Evolutionary conservation across 2,329 filamentous ascomycete species (phyloP).

Genomic region (Ophiocordyceps unilateralis): DNA sequence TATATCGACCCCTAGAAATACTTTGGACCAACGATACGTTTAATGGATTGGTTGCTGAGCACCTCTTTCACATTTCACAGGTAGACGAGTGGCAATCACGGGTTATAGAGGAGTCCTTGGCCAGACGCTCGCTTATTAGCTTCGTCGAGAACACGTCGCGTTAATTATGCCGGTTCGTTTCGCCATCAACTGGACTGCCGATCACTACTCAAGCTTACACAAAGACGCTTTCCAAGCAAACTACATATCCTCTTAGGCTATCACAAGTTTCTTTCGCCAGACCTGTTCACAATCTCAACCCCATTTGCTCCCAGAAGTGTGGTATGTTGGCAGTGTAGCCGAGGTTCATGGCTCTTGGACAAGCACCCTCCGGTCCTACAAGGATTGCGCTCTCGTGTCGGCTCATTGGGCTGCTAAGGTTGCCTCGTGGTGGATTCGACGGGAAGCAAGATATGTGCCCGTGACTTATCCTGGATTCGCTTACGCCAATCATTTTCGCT

Average conservation of each 20-base stretch:
- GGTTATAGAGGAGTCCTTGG: conserved; percentile 4
- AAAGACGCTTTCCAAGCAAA: conserved; percentile 2
- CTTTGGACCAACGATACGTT: conserved; percentile 6
- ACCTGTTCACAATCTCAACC: background rate
- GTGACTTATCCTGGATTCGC: conserved; percentile 6
- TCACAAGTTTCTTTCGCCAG: conserved; percentile 2
- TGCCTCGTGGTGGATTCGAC: conserved; percentile 5
- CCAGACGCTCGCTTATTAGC: background rate
- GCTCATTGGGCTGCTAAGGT: conserved; percentile 4
- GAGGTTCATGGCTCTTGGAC: conserved; percentile 6
- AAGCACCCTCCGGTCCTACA: conserved; percentile 4
- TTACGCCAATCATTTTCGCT: conserved; percentile 4
- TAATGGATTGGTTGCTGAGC: conserved; percentile 5
- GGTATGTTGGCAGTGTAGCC: conserved; percentile 7
- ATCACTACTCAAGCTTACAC: conserved; percentile 1
- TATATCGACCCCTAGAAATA: conserved; percentile 7
- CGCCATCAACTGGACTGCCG: conserved; percentile 3
- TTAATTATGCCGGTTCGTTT: conserved; percentile 1
- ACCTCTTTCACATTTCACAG: conserved; percentile 4
- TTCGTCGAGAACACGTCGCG: conserved; percentile 1
- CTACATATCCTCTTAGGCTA: conserved; percentile 1
- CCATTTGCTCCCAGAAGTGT: conserved; percentile 4
- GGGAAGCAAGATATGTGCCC: conserved; percentile 6
- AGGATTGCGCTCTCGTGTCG: conserved; percentile 3
- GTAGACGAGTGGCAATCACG: conserved; percentile 5